Evolutionary conservation across 2,329 filamentous ascomycete genomes (phyloP), one percentile per base, ranked within the genome.

Genomic region (Plenodomus tracheiphilus): DNA sequence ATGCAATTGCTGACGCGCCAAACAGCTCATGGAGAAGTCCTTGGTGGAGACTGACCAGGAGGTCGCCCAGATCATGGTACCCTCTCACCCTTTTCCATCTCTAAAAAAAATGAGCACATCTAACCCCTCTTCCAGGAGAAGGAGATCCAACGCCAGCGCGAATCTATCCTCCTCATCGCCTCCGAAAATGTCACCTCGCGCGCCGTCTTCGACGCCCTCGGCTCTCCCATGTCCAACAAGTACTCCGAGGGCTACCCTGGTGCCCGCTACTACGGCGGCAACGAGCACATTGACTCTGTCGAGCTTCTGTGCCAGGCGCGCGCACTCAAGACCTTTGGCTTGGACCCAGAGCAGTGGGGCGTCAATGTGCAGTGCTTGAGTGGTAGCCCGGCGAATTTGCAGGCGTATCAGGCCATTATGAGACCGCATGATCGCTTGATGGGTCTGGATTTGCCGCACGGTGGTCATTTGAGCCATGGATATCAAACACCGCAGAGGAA

Each of bases 171-270:
- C 42, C 51, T 66, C 36, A 64, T 65, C 46, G 53, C 54, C 66
- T 74, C 77, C 38, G 69, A 74, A 55, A 73, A 74, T 64, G 71
- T 72, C 56, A 70, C 65, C 30, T 70, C 66, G 47, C 64, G 68
- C 61, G 67, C 66, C 60, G 64, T 73, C 56, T 71, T 68, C 54
- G 71, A 73, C 66, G 68, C 74, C 51, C 59, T 72, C 88, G 89
- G 72, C 45, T 74, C 72, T 46, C 71, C 71, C 60, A 75, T 75
- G 72, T 74, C 89, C 77, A 96, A 97, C 77, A 97, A 99, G 75
- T 99, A 99, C 78, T 97, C 94, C 0, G 94, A 99, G 75, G 94
- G 94, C 43, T 99, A 99, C 67, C 94, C 93, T 25, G 94, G 94
- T 47, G 93, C 93, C 53, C 83, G 93, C 70, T 97, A 97, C 78